These are phyloP conservation scores for Hygrocybe coccinea DNA, from an alignment of 768 basidiomycete genomes.

Conservation along the genomic window DNA sequence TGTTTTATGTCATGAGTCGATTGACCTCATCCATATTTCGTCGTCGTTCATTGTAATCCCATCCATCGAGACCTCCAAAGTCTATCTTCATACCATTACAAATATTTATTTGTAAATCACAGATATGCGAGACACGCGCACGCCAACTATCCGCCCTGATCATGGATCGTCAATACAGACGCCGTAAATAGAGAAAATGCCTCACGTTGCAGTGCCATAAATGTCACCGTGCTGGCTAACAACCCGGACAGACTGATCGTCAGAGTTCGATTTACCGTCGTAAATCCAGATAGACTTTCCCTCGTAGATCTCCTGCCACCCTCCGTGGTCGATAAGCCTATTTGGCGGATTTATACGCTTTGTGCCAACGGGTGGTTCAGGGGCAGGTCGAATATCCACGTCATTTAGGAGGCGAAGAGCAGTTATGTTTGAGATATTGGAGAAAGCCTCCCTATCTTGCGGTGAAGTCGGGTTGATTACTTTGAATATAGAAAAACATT, in stretches of 20 bases:
- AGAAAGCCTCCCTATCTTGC: constrained; percentile 39
- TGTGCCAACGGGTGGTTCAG: constrained; percentile 40
- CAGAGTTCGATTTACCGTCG: constrained; percentile 54
- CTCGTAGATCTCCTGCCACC: constrained; percentile 69
- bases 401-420: constrained; percentile 70
- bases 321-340: constrained; percentile 54
- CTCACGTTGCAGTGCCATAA: constrained; percentile 74
- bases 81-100: constrained; percentile 59
- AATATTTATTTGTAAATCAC: constrained; percentile 68
- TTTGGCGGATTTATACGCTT: constrained; percentile 48
- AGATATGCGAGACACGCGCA: constrained; percentile 61
- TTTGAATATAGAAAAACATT: constrained; percentile 41
- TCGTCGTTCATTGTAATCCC: constrained; percentile 58
- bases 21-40: constrained; percentile 60
- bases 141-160: constrained; percentile 79
- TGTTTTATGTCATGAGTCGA: constrained; percentile 1
- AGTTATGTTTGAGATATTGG: constrained; percentile 56
- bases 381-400: constrained; percentile 57
- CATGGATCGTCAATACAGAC: constrained; percentile 6
- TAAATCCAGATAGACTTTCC: constrained; percentile 75
- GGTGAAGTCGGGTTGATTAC: constrained; percentile 44
- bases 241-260: constrained; percentile 62
- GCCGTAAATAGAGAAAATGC: constrained; percentile 22
- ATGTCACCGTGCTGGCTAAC: constrained; percentile 56
- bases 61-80: constrained; percentile 73